Evolutionary conservation across 164 flowering plant species (phyloP), one percentile per base, ranked within the genome.

Genomic region (Vitis labrusca): DNA sequence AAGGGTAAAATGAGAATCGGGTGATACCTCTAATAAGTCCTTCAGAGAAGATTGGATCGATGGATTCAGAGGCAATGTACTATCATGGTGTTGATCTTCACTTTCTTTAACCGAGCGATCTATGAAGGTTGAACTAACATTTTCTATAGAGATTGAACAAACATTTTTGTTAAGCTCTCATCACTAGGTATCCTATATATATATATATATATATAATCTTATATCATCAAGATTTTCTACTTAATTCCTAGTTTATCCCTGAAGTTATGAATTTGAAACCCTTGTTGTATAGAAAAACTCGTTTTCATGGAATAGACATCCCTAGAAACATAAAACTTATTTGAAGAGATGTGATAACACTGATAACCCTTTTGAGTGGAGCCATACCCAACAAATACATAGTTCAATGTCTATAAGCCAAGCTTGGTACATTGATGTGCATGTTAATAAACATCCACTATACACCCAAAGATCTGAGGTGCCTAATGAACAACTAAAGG

Each of bases 281-380:
- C 17, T 49, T 15, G 44, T 27, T 19, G 69, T 19, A 56, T 55
- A 56, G 27, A 52, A 66, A 17, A 56, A 16, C 5, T 10, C 16
- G 14, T 44, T 16, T 29, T 66, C 61, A 44, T 66, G 69, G 13
- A 66, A 66, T 11, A 30, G 14, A 66, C 69, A 55, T 66, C 61
- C 52, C 47, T 65, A 15, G 59, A 55, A 27, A 66, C 32, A 66
- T 66, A 56, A 56, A 56, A 44, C 29, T 56, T 66, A 30, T 54
- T 15, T 15, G 69, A 14, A 5, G 61, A 19, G 15, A 52, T 52
- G 54, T 66, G 61, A 50, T 55, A 66, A 47, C 61, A 66, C 61
- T 29, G 15, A 16, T 55, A 66, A 23, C 61, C 69, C 47, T 66
- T 66, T 15, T 55, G 16, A 66, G 69, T 37, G 17, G 59, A 54